Evolutionary conservation across 2,329 filamentous ascomycete species (phyloP).

Genomic region (Kalmusia sp.): DNA sequence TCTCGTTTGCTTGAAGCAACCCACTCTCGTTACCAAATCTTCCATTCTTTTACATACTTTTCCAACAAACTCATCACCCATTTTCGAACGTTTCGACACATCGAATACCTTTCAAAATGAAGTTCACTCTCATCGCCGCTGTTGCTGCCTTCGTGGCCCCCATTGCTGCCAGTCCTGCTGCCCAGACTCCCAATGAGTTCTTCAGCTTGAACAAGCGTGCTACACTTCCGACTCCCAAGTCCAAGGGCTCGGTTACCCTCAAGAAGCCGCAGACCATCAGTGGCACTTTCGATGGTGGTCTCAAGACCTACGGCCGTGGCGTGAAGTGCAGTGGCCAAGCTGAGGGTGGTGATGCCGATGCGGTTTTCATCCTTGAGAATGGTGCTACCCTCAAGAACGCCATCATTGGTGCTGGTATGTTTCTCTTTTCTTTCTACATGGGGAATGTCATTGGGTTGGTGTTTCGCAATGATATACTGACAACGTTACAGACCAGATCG

Average conservation of each 20-base stretch:
- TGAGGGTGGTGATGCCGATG: constrained; percentile 55
- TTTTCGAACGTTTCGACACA: constrained; percentile 1
- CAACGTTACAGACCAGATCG: constrained; percentile 48
- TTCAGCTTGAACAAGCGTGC: constrained; percentile 20
- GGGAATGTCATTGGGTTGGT: too few relatives aligned
- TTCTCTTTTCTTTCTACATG: too few relatives aligned
- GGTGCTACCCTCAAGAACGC: constrained; percentile 62
- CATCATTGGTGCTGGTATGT: constrained; percentile 56
- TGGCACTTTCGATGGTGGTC: constrained; percentile 41
- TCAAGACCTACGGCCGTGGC: constrained; percentile 45
- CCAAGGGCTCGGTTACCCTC: constrained; percentile 23
- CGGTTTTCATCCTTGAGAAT: constrained; percentile 61
- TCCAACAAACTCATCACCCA: neutral
- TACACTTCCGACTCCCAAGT: constrained; percentile 19
- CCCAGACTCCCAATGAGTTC: constrained; percentile 13
- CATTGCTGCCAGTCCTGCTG: constrained; percentile 22
- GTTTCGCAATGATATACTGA: too few relatives aligned
- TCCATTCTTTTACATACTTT: constrained; percentile 1
- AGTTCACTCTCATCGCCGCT: constrained; percentile 15
- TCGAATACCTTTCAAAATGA: constrained; percentile 13
- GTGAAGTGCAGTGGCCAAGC: constrained; percentile 50
- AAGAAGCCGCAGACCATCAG: constrained; percentile 25
- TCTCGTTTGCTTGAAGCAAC: constrained; percentile 10
- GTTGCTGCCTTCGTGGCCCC: constrained; percentile 16
- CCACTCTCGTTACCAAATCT: neutral